Conservation (phyloP, 331 rosid species). For the Saraca asoca region DNA sequence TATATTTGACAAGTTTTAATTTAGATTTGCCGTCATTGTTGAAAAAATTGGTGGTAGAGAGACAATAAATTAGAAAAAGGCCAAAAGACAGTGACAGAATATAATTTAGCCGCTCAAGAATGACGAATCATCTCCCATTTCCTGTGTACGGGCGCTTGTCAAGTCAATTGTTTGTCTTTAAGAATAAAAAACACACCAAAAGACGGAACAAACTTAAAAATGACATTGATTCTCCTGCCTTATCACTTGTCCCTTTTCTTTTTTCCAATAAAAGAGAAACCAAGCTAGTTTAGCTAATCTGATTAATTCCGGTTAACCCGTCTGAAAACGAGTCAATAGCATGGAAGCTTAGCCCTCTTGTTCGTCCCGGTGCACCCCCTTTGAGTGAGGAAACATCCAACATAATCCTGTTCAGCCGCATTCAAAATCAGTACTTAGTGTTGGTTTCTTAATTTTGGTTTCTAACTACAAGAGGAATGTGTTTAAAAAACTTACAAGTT, state of each 20-base stretch:
- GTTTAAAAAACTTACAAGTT: conserved; percentile 59
- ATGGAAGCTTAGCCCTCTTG: conserved; percentile 74
- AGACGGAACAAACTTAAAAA: neutral
- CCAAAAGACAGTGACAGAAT: too few species aligned
- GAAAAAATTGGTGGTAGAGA: too few species aligned
- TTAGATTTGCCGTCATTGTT: too few species aligned
- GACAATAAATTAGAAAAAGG: too few species aligned
- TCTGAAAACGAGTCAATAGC: conserved; percentile 49
- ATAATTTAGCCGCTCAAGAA: conserved; percentile 31
- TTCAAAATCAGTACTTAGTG: neutral
- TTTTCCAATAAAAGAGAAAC: conserved; percentile 30
- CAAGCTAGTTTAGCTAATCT: conserved; percentile 53
- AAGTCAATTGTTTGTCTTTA: conserved; percentile 39
- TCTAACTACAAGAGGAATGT: neutral
- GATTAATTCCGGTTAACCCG: conserved; percentile 41
- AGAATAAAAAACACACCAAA: conserved; percentile 44
- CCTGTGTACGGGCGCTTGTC: conserved; percentile 39
- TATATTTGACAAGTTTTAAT: too few species aligned
- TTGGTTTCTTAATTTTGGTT: neutral
- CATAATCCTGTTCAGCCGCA: conserved; percentile 58
- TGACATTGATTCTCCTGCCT: conserved; percentile 23
- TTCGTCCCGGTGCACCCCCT: conserved; percentile 92
- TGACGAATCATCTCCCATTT: conserved; percentile 45
- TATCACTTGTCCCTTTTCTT: neutral
- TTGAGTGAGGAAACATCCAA: conserved; percentile 71